Evolutionary conservation across 179 eudicot genomes (phyloP), one percentile per base, ranked within the genome.

Genomic region (Amaranthus tricolor): DNA sequence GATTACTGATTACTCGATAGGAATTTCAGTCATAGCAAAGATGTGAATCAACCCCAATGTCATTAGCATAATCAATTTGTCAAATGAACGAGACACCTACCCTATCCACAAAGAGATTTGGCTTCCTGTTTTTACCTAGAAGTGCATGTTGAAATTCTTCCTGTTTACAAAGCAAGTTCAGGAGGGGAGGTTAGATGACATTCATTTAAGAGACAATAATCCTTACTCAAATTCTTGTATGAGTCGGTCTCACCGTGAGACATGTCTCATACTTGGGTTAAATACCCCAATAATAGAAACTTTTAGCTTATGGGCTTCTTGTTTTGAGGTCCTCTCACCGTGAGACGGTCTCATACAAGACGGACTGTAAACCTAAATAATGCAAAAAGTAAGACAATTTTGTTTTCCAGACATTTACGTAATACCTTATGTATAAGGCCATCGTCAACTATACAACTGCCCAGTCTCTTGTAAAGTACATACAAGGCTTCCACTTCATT

Each of bases 131-230:
- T 72, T 79, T 77, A 15, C 71, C 65, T 57, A 89, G 77, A 82
- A 87, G 85, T 45, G 86, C 90, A 62, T 76, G 85, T 73, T 57
- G 82, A 58, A 89, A 79, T 68, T 87, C 89, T 67, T 87, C 90
- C 92, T 86, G 78, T 56, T 74, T 59, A 15, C 56, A 47, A 71
- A 62, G 47, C 44, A 55, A 40, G 16, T 50, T 8, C 5, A 0
- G 50, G 20, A 2, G 45, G 44, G 64, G 43, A 54, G 58, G 16
- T 54, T 54, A 54, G 58, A 60, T 60, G 63, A 19, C 10, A n/a
- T 11, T 19, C 62, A n/a, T 17, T 58, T 24, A 58, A 6, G 6
- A 58, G 62, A 56, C 60, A n/a, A n/a, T n/a, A n/a, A n/a, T n/a
- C n/a, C n/a, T n/a, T n/a, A n/a, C n/a, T n/a, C n/a, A n/a, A n/a